These are phyloP conservation scores for Vitis hybrid DNA, from an alignment of 177 flowering plant genomes.

Conservation along the genomic window DNA sequence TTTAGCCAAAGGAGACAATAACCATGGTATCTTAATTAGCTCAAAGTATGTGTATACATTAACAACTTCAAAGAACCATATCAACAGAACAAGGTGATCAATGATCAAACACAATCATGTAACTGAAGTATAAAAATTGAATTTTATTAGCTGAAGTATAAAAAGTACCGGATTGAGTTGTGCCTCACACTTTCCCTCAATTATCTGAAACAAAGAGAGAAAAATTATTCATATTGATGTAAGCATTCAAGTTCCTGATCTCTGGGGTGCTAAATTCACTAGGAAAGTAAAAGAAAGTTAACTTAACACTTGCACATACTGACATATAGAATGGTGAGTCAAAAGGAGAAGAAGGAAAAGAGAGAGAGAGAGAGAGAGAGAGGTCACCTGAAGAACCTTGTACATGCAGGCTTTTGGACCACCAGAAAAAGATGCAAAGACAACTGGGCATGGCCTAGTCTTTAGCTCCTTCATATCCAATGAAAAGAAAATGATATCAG, in stretches of 20 bases:
- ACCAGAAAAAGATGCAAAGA: slow-evolving; percentile 91
- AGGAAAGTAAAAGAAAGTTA: neutral
- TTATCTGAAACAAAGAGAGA: slow-evolving; percentile 58
- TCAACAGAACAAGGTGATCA: neutral
- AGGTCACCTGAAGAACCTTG: slow-evolving; percentile 85
- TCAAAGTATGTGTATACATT: too few species aligned
- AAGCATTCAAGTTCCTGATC: neutral
- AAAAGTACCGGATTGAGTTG: slow-evolving; percentile 46
- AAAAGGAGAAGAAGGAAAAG: neutral
- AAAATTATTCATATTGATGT: neutral
- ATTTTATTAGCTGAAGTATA: neutral
- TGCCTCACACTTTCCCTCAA: slow-evolving; percentile 59
- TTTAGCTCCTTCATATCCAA: slow-evolving; percentile 63
- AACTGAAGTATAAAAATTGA: neutral
- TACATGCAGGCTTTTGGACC: slow-evolving; percentile 97
- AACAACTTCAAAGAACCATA: too few species aligned
- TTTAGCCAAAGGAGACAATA: neutral
- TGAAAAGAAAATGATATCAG: slow-evolving; percentile 6
- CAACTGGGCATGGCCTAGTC: slow-evolving; percentile 72
- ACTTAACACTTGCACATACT: neutral
- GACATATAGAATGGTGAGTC: neutral
- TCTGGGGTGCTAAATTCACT: neutral
- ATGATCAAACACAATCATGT: neutral
- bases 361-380: neutral
- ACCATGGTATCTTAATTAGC: neutral